Base-by-base conservation (phyloP, 139 green algal genomes). In the Nannochloris sp. region DNA sequence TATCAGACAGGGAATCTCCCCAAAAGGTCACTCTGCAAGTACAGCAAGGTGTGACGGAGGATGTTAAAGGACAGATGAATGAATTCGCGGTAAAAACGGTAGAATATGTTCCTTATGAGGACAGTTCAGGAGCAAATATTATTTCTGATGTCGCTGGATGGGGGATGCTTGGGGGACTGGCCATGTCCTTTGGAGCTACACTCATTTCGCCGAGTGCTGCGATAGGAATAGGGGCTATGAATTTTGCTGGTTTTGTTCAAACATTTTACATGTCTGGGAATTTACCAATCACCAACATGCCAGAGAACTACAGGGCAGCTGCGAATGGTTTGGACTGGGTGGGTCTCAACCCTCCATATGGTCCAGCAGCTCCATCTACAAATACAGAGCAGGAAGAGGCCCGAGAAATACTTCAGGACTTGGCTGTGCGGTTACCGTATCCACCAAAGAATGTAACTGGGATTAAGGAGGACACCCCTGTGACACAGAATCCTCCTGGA, bases 281-380 rank as follows among this genome's bases (percentile, higher is more conserved):
- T 19, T 56, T 73, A 48, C 67, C 67, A 16, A 40, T 73, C 29
- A 73, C 23, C 44, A 73, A 73, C 46, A 69, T 73, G 67, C 67
- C 67, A 27, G 44, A 59, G 15, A 64, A 64, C 34, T 64, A 64
- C 27, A 50, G 23, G 19, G n/a, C 19, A 27, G 57, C 57, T 0
- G 57, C 57, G 1, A 18, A 48, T 18, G 43, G 57, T 51, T 18
- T 64, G 23, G 40, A 50, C 19, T 64, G 57, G 57, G 43, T 64
- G 8, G 40, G 19, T 27, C 23, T 64, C 15, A 27, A 64, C 8
- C 57, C 57, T n/a, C n/a, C 19, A 31, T 21, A 57, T 64, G 57
- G 57, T 25, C 57, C 57, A 27, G 40, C 19, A 27, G 57, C 57
- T 25, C 57, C 57, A 27, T 49, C 57, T 18, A 23, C 19, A 24